A percentile compares a stretch with the other conserved stretches of the same genome.
phyloP scores from a whole-genome alignment of 2,329 filamentous ascomycete species.

The Purpureocillium takamizusanense region DNA sequence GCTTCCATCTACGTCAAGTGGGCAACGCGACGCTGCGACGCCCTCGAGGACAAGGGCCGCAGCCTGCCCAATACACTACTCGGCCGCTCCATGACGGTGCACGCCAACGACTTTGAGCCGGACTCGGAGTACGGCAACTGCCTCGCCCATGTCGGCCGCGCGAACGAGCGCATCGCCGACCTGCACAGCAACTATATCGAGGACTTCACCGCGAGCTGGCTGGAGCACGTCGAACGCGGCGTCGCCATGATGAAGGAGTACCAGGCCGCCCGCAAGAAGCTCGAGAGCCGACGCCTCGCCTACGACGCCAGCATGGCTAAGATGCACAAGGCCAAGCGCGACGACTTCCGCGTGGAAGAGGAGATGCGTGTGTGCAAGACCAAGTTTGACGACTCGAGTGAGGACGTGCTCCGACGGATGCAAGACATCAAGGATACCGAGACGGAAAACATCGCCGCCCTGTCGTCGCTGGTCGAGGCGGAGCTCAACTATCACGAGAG shows the following conservation, averaged over 20 bases:
- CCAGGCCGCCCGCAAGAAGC: constrained; percentile 86
- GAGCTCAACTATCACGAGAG: constrained; percentile 88
- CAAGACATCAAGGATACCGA: constrained; percentile 93
- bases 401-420: constrained; percentile 89
- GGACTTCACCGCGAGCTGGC: constrained; percentile 73
- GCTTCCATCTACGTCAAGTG: constrained; percentile 85
- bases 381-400: constrained; percentile 92
- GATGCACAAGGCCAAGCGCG: constrained; percentile 87
- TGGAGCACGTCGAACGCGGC: constrained; percentile 84
- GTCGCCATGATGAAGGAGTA: constrained; percentile 97
- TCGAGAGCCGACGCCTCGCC: constrained; percentile 78
- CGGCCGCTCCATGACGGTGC: constrained; percentile 75
- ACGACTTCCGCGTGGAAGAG: constrained; percentile 89
- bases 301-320: constrained; percentile 86
- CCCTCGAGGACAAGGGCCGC: constrained; percentile 77
- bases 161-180: constrained; percentile 79
- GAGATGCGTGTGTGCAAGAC: constrained; percentile 84
- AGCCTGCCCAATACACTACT: constrained; percentile 69
- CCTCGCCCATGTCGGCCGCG: constrained; percentile 67
- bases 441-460: constrained; percentile 68
- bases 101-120: constrained; percentile 86
- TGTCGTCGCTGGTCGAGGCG: constrained; percentile 75
- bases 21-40: constrained; percentile 72
- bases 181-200: constrained; percentile 77
- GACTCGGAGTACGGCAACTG: constrained; percentile 89